phyloP scores from a whole-genome alignment of 148 eudicot genomes.

The Camellia lanceoleosa region DNA sequence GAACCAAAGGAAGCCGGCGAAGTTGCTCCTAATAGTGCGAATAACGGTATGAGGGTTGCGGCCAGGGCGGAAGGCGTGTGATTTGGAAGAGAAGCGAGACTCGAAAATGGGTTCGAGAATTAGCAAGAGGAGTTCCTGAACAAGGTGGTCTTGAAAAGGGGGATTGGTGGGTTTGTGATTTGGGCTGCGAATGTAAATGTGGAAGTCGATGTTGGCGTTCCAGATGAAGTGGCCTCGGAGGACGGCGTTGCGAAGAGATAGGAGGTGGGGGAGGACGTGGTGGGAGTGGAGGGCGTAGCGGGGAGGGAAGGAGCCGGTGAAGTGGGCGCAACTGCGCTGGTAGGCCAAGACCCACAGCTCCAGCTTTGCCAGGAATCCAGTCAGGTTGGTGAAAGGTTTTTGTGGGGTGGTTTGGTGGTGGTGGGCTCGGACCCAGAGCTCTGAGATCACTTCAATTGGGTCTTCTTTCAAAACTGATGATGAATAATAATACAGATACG shows the following conservation, averaged over 20 bases:
- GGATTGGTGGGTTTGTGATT: conserved; percentile 38
- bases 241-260: conserved; percentile 70
- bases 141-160: conserved; percentile 77
- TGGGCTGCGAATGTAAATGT: conserved; percentile 46
- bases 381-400: conserved; percentile 57
- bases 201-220: conserved; percentile 40
- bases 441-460: conserved; percentile 57
- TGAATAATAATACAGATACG: conserved; percentile 40
- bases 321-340: conserved; percentile 75
- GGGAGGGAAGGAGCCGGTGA: conserved; percentile 66
- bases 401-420: conserved; percentile 20
- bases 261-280: conserved; percentile 39
- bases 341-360: conserved; percentile 89
- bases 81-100: conserved; percentile 64
- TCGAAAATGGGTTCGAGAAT: conserved; percentile 88
- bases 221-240: conserved; percentile 49
- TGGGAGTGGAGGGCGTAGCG: conserved; percentile 45
- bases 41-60: conserved; percentile 84
- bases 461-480: conserved; percentile 55
- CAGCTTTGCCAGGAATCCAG: conserved; percentile 72
- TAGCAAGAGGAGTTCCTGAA: conserved; percentile 76
- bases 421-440: conserved; percentile 69
- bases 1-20: conserved; percentile 89
- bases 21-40: conserved; percentile 81
- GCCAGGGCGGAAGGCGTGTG: conserved; percentile 85